A percentile compares a stretch with the other conserved stretches of the same genome.
These are phyloP conservation scores for Hanseniaspora uvarum DNA, from an alignment of 1,139 yeast genomes.

Conservation along the genomic window DNA sequence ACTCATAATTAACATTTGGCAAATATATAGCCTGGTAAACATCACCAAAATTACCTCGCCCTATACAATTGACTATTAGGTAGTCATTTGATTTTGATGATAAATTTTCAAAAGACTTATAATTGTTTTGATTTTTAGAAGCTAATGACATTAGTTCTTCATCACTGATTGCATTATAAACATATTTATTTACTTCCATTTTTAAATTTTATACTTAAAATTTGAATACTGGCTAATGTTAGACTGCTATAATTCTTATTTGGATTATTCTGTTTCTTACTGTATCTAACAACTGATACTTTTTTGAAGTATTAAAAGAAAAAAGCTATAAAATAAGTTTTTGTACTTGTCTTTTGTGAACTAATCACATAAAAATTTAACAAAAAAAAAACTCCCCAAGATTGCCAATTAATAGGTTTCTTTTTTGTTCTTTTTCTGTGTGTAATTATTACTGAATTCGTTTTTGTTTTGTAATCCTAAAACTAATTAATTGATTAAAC, in stretches of 20 bases:
- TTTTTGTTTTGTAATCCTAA: neutral
- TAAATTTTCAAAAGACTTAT: constrained; percentile 17
- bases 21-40: constrained; percentile 51
- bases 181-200: too few relatives aligned
- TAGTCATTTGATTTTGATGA: constrained; percentile 32
- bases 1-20: constrained; percentile 19
- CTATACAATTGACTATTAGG: constrained; percentile 50
- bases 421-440: neutral
- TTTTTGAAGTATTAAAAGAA: too few relatives aligned
- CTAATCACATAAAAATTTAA: neutral
- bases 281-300: too few relatives aligned
- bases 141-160: neutral
- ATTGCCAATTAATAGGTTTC: too few relatives aligned
- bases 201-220: too few relatives aligned
- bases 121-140: constrained; percentile 16
- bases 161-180: neutral
- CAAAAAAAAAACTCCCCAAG: too few relatives aligned
- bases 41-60: constrained; percentile 80
- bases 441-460: neutral
- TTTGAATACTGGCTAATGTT: too few relatives aligned
- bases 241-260: too few relatives aligned
- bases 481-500: neutral
- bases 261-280: too few relatives aligned
- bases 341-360: too few relatives aligned
- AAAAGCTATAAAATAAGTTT: too few relatives aligned